phyloP scores from a whole-genome alignment of 2,329 filamentous ascomycete species.

The Ophiostoma ulmi region DNA sequence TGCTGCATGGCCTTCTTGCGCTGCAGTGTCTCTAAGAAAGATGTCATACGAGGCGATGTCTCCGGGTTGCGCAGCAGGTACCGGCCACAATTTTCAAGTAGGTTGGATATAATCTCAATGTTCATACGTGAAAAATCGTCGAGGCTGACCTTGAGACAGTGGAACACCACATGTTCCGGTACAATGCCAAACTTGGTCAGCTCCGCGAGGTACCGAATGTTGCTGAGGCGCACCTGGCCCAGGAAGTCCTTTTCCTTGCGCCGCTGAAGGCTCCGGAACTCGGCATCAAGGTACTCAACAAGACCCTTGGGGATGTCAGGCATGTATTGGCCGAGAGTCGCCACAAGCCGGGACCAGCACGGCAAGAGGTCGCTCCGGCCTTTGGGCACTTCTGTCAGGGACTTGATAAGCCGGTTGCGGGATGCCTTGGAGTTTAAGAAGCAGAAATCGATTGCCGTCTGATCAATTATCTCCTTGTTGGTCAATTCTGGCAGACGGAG shows the following conservation, averaged over 20 bases:
- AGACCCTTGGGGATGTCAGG: conserved; percentile 88
- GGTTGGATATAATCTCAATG: conserved; percentile 94
- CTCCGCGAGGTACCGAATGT: conserved; percentile 96
- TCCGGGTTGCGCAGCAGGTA: conserved; percentile 90
- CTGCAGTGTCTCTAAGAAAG: conserved; percentile 89
- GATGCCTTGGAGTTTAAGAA: conserved; percentile 98
- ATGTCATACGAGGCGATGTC: conserved; percentile 85
- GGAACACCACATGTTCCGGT: conserved; percentile 96
- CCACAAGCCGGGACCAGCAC: conserved; percentile 85
- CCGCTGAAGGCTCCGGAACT: conserved; percentile 92
- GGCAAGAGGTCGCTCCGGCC: conserved; percentile 87
- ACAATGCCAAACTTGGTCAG: conserved; percentile 97
- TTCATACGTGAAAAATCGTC: conserved; percentile 99
- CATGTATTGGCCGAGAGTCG: conserved; percentile 90
- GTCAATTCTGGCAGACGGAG: conserved; percentile 85
- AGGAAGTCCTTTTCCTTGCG: conserved; percentile 98
- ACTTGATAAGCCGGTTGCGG: conserved; percentile 86
- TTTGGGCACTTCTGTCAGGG: conserved; percentile 89
- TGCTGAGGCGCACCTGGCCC: conserved; percentile 85
- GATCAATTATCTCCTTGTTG: conserved; percentile 85
- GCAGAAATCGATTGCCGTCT: conserved; percentile 92
- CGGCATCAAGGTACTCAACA: conserved; percentile 87
- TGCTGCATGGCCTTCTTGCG: conserved; percentile 95
- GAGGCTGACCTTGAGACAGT: conserved; percentile 93
- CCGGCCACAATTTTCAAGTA: conserved; percentile 92